Percentiles rank a stretch among this genome's conserved stretches.
Conservation (phyloP, 441 rosid genomes). For the Erysimum pusillum region DNA sequence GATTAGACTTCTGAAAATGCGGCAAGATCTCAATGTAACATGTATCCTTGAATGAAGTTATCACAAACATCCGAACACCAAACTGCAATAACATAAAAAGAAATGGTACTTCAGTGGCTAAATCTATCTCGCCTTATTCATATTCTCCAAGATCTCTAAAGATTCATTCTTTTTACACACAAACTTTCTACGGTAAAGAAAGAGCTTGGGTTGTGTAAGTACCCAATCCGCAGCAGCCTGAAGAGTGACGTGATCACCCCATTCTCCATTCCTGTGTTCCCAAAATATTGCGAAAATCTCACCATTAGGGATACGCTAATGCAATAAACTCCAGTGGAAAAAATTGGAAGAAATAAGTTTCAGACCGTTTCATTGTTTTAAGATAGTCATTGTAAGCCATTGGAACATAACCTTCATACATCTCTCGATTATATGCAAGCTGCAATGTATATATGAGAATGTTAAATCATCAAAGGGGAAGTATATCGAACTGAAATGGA, state of each 20-base stretch:
- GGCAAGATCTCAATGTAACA: slow-evolving; percentile 92
- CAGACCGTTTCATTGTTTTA: slow-evolving; percentile 75
- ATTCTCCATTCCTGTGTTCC: slow-evolving; percentile 50
- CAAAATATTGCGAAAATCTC: background rate
- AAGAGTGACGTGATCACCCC: slow-evolving; percentile 55
- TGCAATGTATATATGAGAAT: slow-evolving; percentile 38
- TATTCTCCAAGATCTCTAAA: slow-evolving; percentile 20
- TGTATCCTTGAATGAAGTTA: slow-evolving; percentile 90
- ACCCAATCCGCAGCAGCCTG: slow-evolving; percentile 53
- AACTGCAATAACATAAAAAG: slow-evolving; percentile 57
- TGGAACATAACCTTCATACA: slow-evolving; percentile 77
- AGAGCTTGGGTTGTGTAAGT: slow-evolving; percentile 17
- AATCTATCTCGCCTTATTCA: slow-evolving; percentile 7
- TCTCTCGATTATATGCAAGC: slow-evolving; percentile 68
- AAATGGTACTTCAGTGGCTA: slow-evolving; percentile 13
- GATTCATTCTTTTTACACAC: background rate
- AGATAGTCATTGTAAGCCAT: slow-evolving; percentile 76
- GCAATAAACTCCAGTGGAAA: slow-evolving; percentile 5
- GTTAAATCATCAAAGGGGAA: background rate
- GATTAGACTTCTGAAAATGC: slow-evolving; percentile 59
- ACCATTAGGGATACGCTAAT: slow-evolving; percentile 1
- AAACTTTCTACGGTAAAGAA: background rate
- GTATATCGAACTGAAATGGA: slow-evolving; percentile 3
- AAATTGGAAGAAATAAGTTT: slow-evolving; percentile 23
- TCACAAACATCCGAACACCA: slow-evolving; percentile 86